A percentile compares a stretch with the other conserved stretches of the same genome.
Conservation (phyloP, 1,284 basidiomycete species). For the Apiotrichum brassicae region DNA sequence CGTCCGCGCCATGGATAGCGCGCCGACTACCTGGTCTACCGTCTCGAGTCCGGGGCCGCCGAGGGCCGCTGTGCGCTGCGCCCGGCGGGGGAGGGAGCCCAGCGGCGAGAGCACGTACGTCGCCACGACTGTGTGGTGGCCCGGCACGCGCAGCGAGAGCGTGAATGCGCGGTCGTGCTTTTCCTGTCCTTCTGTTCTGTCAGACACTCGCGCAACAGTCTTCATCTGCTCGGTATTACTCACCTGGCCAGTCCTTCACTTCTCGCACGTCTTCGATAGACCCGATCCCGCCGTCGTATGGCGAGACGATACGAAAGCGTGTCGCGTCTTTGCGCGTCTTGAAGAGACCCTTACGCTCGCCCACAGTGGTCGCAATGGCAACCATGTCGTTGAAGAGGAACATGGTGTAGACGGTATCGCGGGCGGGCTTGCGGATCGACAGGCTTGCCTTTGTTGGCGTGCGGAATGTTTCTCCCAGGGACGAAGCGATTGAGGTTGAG, state of each 20-base stretch:
- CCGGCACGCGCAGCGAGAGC: slow-evolving; percentile 4
- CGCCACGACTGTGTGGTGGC: background rate
- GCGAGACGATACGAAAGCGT: slow-evolving; percentile 23
- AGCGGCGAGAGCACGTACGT: slow-evolving; percentile 6
- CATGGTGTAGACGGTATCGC: slow-evolving; percentile 48
- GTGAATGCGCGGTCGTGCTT: background rate
- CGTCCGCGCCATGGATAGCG: background rate
- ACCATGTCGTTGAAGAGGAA: slow-evolving; percentile 67
- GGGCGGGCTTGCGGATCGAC: slow-evolving; percentile 13
- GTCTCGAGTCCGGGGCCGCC: slow-evolving; percentile 5
- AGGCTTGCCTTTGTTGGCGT: slow-evolving; percentile 5
- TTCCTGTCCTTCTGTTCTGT: background rate
- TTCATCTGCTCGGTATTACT: slow-evolving; percentile 7
- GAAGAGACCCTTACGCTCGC: slow-evolving; percentile 24
- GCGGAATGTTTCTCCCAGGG: slow-evolving; percentile 12
- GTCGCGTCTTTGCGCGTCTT: slow-evolving; percentile 21
- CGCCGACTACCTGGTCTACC: slow-evolving; percentile 3
- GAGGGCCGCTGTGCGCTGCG: slow-evolving; percentile 7
- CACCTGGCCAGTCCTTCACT: slow-evolving; percentile 30
- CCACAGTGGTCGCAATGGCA: slow-evolving; percentile 50
- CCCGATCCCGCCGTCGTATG: slow-evolving; percentile 34
- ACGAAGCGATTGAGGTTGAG: slow-evolving; percentile 15
- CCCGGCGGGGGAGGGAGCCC: slow-evolving; percentile 7
- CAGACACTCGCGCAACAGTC: background rate
- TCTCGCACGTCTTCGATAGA: slow-evolving; percentile 37